These are phyloP conservation scores for Ploettnerulaceae sp. DNA, from an alignment of 2,329 filamentous ascomycete species.

Conservation along the genomic window DNA sequence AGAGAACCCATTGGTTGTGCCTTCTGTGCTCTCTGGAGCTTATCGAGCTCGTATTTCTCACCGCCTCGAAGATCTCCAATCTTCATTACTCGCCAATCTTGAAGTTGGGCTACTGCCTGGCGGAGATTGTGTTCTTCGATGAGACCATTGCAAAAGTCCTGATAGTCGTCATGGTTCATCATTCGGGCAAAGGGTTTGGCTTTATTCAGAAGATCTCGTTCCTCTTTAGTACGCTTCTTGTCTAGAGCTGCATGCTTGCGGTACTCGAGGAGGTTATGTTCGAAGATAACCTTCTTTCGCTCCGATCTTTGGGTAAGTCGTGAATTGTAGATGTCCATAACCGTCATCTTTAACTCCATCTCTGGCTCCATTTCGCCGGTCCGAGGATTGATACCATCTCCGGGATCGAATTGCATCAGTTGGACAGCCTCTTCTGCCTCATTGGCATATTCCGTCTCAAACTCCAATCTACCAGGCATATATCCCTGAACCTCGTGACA, in stretches of 20 bases:
- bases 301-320: constrained; percentile 86
- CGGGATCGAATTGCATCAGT: constrained; percentile 96
- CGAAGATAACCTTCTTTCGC: constrained; percentile 93
- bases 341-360: constrained; percentile 94
- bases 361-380: constrained; percentile 89
- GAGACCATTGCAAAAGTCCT: constrained; percentile 76
- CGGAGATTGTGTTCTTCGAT: constrained; percentile 88
- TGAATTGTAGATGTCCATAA: constrained; percentile 98
- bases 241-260: constrained; percentile 83
- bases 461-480: constrained; percentile 95
- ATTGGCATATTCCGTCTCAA: constrained; percentile 96
- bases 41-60: constrained; percentile 90
- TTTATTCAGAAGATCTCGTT: constrained; percentile 84
- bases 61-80: constrained; percentile 82
- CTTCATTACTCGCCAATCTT: constrained; percentile 84
- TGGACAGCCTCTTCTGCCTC: constrained; percentile 98
- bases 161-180: constrained; percentile 92
- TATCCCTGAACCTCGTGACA: constrained; percentile 98
- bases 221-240: constrained; percentile 95
- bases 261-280: constrained; percentile 90
- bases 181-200: constrained; percentile 94
- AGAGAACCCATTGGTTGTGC: constrained; percentile 71
- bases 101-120: constrained; percentile 82
- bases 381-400: constrained; percentile 80
- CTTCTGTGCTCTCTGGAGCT: constrained; percentile 68